These are phyloP conservation scores for Mycogone perniciosa DNA, from an alignment of 2,329 filamentous ascomycete species.

Conservation along the genomic window DNA sequence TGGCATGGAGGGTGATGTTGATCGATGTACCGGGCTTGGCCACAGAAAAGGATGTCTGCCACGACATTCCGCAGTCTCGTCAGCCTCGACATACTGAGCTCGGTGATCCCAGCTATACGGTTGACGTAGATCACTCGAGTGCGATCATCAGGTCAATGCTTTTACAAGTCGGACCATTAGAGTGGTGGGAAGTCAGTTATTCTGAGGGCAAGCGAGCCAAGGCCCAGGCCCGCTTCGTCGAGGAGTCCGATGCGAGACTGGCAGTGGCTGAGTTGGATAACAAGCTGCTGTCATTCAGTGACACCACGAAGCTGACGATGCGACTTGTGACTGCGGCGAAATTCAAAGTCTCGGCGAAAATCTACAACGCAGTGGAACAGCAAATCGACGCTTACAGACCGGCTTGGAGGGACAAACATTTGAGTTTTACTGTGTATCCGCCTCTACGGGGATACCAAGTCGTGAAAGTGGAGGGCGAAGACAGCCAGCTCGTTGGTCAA, in stretches of 20 bases:
- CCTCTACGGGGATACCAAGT: neutral
- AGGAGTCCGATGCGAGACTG: constrained; percentile 30
- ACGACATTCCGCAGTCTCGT: neutral
- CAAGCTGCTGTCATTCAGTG: constrained; percentile 24
- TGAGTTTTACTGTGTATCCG: neutral
- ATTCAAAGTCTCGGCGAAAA: constrained; percentile 30
- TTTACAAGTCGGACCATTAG: constrained; percentile 25
- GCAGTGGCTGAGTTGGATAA: constrained; percentile 18
- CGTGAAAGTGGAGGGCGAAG: constrained; percentile 8
- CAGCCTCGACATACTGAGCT: neutral
- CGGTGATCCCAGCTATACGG: neutral
- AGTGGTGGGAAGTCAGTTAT: constrained; percentile 26
- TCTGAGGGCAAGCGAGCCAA: constrained; percentile 30
- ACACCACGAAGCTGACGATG: constrained; percentile 29
- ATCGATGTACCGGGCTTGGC: neutral
- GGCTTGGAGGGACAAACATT: neutral
- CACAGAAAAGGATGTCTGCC: neutral
- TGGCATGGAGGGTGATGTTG: constrained; percentile 1
- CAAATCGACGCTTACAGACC: constrained; percentile 19
- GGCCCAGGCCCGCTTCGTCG: constrained; percentile 32
- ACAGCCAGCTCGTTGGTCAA: neutral
- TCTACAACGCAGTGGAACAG: constrained; percentile 27
- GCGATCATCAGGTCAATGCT: constrained; percentile 25
- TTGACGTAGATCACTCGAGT: constrained; percentile 18
- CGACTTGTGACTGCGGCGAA: constrained; percentile 30